Percentiles rank a stretch among this genome's conserved stretches.
phyloP scores from a whole-genome alignment of 495 filamentous ascomycete species.

The Cercophora newfieldiana region DNA sequence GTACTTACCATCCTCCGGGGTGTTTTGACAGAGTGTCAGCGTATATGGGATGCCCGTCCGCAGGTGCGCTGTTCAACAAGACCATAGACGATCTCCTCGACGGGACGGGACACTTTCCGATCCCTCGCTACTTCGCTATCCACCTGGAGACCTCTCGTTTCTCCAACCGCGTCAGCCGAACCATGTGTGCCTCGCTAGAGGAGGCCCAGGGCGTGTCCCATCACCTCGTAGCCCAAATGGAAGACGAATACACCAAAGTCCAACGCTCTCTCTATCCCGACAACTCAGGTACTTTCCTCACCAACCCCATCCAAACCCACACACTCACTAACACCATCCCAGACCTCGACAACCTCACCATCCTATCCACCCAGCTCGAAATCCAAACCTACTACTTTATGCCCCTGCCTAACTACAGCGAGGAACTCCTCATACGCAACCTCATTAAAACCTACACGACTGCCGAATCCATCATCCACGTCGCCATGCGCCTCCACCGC shows the following conservation, averaged over 20 bases:
- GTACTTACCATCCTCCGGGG: not conserved
- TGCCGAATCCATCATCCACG: constrained; percentile 37
- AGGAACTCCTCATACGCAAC: constrained; percentile 41
- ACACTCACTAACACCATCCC: constrained; percentile 11
- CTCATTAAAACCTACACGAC: constrained; percentile 44
- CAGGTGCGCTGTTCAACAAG: constrained; percentile 43
- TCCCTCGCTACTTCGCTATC: constrained; percentile 41
- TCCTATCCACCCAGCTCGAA: constrained; percentile 43
- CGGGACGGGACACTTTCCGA: constrained; percentile 34
- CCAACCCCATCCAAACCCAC: not conserved
- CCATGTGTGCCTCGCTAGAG: constrained; percentile 42
- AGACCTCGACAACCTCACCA: constrained; percentile 44
- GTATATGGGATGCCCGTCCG: constrained; percentile 41
- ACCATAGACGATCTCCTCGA: constrained; percentile 43
- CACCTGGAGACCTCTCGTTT: constrained; percentile 47
- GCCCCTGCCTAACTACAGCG: constrained; percentile 36
- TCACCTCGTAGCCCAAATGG: constrained; percentile 41
- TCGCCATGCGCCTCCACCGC: constrained; percentile 33
- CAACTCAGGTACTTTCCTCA: constrained; percentile 36
- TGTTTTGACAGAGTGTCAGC: constrained; percentile 30
- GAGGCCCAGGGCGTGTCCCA: constrained; percentile 42
- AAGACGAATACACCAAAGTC: constrained; percentile 45
- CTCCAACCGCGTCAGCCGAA: constrained; percentile 39
- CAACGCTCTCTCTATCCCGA: constrained; percentile 42
- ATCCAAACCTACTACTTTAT: constrained; percentile 50